Base-by-base conservation (phyloP, 2,329 filamentous ascomycete species). In the Fusarium veterinarium region DNA sequence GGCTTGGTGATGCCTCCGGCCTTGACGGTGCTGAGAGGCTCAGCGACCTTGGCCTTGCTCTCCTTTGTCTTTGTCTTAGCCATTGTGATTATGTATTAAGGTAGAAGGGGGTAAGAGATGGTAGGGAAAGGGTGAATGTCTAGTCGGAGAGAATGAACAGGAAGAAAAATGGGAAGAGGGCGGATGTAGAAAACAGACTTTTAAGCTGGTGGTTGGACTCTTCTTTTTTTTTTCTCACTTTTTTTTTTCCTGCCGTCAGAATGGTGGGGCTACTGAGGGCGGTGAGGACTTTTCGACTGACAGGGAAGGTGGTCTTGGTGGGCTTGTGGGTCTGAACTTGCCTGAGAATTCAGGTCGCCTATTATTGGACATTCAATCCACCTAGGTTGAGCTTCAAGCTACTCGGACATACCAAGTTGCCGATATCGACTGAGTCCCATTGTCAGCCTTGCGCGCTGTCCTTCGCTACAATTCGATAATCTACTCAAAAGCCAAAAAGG, bases 1-100 rank as follows among this genome's bases (percentile, higher is more conserved):
- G 90, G 80, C 87, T 94, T 95, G 84, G 88, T 89, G 78, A 93
- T 86, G 74, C 89, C 88, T 75, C 86, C 90, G 76, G 87, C 87
- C 86, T 93, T 93, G 83, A 91, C 90, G 76, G 84, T 80, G 78
- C 84, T 82, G 76, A 86, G 79, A 69, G 84, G 80, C 79, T 87
- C 86, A 78, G 84, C 81, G 75, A 87, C 79, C 84, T 89, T 89
- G 75, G 83, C 80, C 81, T 84, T 88, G 81, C 85, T 80, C 64
- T 82, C 80, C 81, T 83, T 84, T 80, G 91, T 87, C 85, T 92
- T 92, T 61, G 86, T 84, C 84, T 92, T 92, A 82, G 86, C 90
- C 91, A 92, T 92, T 82, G 76, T 86, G 81, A 83, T 65, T 72
- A 60, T 75, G 60, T 76, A 69, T 73, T 64, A 64, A 62, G 52